These are phyloP conservation scores for Scleroderma citrinum DNA, from an alignment of 768 basidiomycete genomes.

Conservation along the genomic window DNA sequence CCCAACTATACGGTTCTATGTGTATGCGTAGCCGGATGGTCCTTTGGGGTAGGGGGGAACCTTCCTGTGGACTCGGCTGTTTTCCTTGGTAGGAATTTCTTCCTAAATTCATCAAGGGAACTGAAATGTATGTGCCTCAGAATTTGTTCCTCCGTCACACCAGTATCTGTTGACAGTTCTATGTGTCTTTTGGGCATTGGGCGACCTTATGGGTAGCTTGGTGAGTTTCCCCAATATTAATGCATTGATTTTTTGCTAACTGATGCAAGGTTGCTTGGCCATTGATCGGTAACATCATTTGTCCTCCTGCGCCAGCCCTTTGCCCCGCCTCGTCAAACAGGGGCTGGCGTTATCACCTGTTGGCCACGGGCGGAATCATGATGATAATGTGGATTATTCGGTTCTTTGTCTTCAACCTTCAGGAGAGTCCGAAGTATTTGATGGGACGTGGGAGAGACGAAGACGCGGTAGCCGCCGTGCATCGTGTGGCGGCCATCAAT, in stretches of 20 bases:
- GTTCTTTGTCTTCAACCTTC: too few species aligned
- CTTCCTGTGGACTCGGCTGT: too few species aligned
- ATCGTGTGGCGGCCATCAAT: conserved; percentile 57
- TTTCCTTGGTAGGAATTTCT: conserved; percentile 51
- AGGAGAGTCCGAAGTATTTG: too few species aligned
- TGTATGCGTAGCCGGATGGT: conserved; percentile 50
- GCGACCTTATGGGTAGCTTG: conserved; percentile 56
- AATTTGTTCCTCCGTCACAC: conserved; percentile 65
- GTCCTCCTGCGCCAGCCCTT: too few species aligned
- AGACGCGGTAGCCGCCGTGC: conserved; percentile 61
- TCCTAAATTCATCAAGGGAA: not conserved
- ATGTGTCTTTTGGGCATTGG: conserved; percentile 77
- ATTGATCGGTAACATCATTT: too few species aligned
- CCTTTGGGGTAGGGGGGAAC: too few species aligned
- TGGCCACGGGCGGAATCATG: too few species aligned
- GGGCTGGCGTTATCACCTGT: too few species aligned
- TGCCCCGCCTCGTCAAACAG: too few species aligned
- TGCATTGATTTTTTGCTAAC: not conserved
- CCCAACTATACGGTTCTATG: conserved; percentile 47
- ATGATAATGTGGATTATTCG: too few species aligned
- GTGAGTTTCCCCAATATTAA: conserved; percentile 15
- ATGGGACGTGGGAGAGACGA: too few species aligned
- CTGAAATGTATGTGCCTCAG: conserved; percentile 24
- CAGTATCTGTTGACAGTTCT: conserved; percentile 73
- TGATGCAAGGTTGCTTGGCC: conserved; percentile 39